phyloP scores from a whole-genome alignment of 2,329 filamentous ascomycete genomes.

The Arachnopeziza araneosa region DNA sequence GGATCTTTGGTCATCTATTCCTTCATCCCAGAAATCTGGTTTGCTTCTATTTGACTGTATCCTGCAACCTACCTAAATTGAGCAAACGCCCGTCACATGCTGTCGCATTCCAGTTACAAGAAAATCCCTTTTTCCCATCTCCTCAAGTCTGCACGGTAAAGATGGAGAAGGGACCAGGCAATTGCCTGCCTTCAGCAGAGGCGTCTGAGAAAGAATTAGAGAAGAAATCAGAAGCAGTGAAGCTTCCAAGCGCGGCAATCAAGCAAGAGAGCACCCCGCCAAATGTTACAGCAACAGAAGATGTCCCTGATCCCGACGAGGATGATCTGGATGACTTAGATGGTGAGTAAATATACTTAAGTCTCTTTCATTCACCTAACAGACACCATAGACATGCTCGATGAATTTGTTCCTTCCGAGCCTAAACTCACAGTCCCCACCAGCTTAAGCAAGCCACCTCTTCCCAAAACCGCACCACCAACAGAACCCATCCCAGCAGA shows the following conservation, averaged over 20 bases:
- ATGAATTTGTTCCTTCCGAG: slow-evolving; percentile 74
- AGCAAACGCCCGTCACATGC: background rate
- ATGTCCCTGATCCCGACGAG: slow-evolving; percentile 84
- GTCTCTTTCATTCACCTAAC: background rate
- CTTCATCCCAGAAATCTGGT: background rate
- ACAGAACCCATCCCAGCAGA: slow-evolving; percentile 33
- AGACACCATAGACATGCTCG: slow-evolving; percentile 67
- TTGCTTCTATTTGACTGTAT: background rate
- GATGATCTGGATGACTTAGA: slow-evolving; percentile 90
- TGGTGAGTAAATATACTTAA: slow-evolving; percentile 44
- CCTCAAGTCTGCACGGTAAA: background rate
- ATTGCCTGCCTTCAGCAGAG: slow-evolving; percentile 3
- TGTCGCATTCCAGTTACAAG: background rate
- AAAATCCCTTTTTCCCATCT: background rate
- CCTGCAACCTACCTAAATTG: background rate
- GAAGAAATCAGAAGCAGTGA: slow-evolving; percentile 13
- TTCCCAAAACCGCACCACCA: slow-evolving; percentile 6
- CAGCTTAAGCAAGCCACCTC: slow-evolving; percentile 20
- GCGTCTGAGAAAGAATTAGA: background rate
- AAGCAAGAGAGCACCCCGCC: slow-evolving; percentile 5
- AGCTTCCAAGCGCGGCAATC: slow-evolving; percentile 6
- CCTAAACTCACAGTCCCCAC: slow-evolving; percentile 41
- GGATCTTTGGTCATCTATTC: background rate
- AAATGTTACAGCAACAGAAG: slow-evolving; percentile 34
- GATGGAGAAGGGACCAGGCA: slow-evolving; percentile 11